These are phyloP conservation scores for Bisporella sp. DNA, from an alignment of 2,329 filamentous ascomycete species.

Conservation along the genomic window DNA sequence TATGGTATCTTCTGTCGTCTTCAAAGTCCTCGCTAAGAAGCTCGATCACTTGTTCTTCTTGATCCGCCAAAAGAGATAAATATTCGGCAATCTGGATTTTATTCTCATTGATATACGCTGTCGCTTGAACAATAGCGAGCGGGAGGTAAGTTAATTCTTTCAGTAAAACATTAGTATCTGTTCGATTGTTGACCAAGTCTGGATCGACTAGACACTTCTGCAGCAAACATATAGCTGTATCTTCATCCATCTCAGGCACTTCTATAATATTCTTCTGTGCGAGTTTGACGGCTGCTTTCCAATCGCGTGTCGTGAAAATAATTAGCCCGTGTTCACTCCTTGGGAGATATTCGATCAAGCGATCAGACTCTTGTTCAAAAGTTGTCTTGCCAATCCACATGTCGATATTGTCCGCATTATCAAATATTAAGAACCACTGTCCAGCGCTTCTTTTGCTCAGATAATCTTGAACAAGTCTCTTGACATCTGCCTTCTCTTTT, in stretches of 20 bases:
- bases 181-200: slow-evolving; percentile 1
- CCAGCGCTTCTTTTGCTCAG: slow-evolving; percentile 16
- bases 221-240: slow-evolving; percentile 24
- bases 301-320: slow-evolving; percentile 32
- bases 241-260: slow-evolving; percentile 23
- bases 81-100: slow-evolving; percentile 6
- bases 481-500: slow-evolving; percentile 9
- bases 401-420: slow-evolving; percentile 30
- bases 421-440: slow-evolving; percentile 16
- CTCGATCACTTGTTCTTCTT: too few relatives aligned
- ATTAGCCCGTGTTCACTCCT: slow-evolving; percentile 25
- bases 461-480: slow-evolving; percentile 7
- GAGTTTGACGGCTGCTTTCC: slow-evolving; percentile 23
- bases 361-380: slow-evolving; percentile 7
- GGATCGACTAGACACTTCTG: slow-evolving; percentile 16
- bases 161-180: slow-evolving; percentile 10
- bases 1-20: too few relatives aligned
- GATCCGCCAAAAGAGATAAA: too few relatives aligned
- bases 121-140: slow-evolving; percentile 33
- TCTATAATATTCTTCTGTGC: slow-evolving; percentile 22
- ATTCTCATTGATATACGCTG: slow-evolving; percentile 22
- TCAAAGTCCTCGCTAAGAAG: too few relatives aligned
- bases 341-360: slow-evolving; percentile 24
- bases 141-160: slow-evolving; percentile 32
- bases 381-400: slow-evolving; percentile 17